These are phyloP conservation scores for Tephrocybe sp. DNA, from an alignment of 768 basidiomycete species.

Conservation along the genomic window DNA sequence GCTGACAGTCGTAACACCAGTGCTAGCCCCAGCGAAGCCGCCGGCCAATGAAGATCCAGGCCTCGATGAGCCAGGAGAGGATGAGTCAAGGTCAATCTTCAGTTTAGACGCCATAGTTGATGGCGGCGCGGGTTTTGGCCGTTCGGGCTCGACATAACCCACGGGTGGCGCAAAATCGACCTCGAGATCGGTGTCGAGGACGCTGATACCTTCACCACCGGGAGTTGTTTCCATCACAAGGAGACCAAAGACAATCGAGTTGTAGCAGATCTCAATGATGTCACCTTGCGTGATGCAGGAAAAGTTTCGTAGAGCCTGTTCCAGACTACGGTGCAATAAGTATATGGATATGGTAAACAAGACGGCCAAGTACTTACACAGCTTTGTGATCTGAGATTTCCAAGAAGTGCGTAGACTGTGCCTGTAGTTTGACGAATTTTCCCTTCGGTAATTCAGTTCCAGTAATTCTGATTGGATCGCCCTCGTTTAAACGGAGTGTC, in stretches of 20 bases:
- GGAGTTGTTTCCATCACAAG: slow-evolving; percentile 94
- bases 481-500: slow-evolving; percentile 88
- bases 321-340: slow-evolving; percentile 62
- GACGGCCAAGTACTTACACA: slow-evolving; percentile 61
- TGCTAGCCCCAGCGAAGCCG: slow-evolving; percentile 55
- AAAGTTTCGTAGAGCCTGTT: slow-evolving; percentile 93
- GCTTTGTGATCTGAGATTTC: slow-evolving; percentile 98
- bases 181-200: slow-evolving; percentile 96
- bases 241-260: slow-evolving; percentile 91
- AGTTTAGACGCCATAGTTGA: slow-evolving; percentile 96
- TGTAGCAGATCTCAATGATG: slow-evolving; percentile 98
- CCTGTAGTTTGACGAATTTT: slow-evolving; percentile 95
- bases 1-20: slow-evolving; percentile 54
- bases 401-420: slow-evolving; percentile 92
- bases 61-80: slow-evolving; percentile 83
- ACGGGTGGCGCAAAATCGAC: slow-evolving; percentile 95
- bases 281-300: slow-evolving; percentile 91
- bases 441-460: slow-evolving; percentile 89
- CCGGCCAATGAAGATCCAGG: slow-evolving; percentile 75
- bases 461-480: slow-evolving; percentile 92
- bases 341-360: not conserved
- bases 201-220: slow-evolving; percentile 82
- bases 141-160: slow-evolving; percentile 93
- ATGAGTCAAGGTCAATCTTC: slow-evolving; percentile 87
- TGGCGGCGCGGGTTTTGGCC: slow-evolving; percentile 76